These are phyloP conservation scores for Candida ipomoeae DNA, from an alignment of 805 yeast species.

Conservation along the genomic window DNA sequence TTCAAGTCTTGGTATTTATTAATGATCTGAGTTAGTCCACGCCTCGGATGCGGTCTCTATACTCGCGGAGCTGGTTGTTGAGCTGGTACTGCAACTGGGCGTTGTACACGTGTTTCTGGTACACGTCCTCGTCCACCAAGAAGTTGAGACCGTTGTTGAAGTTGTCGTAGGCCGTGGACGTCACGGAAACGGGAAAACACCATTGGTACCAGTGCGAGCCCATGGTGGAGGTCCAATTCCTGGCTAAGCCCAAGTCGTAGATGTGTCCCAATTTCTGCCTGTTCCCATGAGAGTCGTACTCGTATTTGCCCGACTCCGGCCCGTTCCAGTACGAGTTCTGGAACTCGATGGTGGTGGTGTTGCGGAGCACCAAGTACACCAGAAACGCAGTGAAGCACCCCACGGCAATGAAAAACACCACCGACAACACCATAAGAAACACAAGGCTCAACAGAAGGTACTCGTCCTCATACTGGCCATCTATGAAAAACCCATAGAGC, in stretches of 20 bases:
- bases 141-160: conserved; percentile 49
- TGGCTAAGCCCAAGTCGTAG: conserved; percentile 63
- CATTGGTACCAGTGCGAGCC: conserved; percentile 64
- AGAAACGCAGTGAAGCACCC: conserved; percentile 52
- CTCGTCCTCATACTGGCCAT: conserved; percentile 34
- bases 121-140: conserved; percentile 41
- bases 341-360: conserved; percentile 79
- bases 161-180: conserved; percentile 17
- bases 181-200: conserved; percentile 55
- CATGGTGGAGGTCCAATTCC: conserved; percentile 71
- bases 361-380: conserved; percentile 53
- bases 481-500: conserved; percentile 46
- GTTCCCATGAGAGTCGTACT: conserved; percentile 37
- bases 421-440: conserved; percentile 52
- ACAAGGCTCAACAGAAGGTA: conserved; percentile 56
- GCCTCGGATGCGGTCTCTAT: conserved; percentile 16
- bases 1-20: too few relatives aligned
- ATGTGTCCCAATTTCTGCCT: conserved; percentile 55
- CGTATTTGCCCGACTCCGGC: conserved; percentile 31
- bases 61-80: conserved; percentile 34
- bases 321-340: conserved; percentile 51
- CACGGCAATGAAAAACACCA: conserved; percentile 49
- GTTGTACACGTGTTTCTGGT: conserved; percentile 37
- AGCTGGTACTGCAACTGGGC: conserved; percentile 44
- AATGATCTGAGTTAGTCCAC: neutral